A percentile compares a stretch with the other conserved stretches of the same genome.
These are phyloP conservation scores for Citrus australasica DNA, from an alignment of 345 rosid genomes.

Conservation along the genomic window DNA sequence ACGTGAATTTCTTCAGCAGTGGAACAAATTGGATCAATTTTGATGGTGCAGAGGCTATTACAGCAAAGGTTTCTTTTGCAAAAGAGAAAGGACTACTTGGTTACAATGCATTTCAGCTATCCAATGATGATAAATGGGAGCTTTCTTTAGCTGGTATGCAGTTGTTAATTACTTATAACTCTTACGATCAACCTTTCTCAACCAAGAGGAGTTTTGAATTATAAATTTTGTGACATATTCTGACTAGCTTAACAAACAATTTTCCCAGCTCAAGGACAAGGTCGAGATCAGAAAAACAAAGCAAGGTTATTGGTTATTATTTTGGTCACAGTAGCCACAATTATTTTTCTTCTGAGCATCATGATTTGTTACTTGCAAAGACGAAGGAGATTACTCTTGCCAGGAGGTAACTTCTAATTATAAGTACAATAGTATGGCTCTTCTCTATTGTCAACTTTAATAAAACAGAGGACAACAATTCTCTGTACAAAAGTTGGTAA, in stretches of 20 bases:
- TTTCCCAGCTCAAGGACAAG: not conserved
- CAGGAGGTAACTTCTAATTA: not conserved
- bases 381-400: not conserved
- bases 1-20: not conserved
- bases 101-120: conserved; percentile 4
- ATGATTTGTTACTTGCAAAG: not conserved
- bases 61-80: conserved; percentile 3
- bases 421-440: not conserved
- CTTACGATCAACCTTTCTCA: not conserved
- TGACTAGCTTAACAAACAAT: not conserved
- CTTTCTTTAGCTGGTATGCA: conserved; percentile 6
- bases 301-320: not conserved
- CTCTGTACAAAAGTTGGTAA: too few relatives aligned
- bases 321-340: not conserved
- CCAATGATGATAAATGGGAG: conserved; percentile 11
- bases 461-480: too few relatives aligned
- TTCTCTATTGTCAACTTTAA: too few relatives aligned
- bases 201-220: not conserved
- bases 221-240: not conserved
- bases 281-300: not conserved
- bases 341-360: not conserved
- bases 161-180: not conserved
- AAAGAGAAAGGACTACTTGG: conserved; percentile 11
- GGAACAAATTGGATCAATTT: conserved; percentile 3
- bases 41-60: conserved; percentile 5